Evolutionary conservation across 1,139 yeast species (phyloP).

Genomic region (Pichia sp.): DNA sequence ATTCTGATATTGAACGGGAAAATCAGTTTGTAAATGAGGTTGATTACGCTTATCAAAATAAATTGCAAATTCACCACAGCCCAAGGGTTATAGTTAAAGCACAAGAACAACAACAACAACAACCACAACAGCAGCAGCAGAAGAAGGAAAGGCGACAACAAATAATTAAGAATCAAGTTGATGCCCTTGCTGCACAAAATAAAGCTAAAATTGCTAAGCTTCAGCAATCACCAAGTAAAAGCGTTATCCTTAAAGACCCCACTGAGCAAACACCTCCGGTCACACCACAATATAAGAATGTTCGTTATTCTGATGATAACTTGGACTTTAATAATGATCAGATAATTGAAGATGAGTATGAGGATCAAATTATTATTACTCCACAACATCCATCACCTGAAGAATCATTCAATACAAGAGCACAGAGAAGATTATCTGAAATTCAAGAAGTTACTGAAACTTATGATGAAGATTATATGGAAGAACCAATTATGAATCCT

Average conservation of each 20-base stretch:
- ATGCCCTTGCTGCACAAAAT: background rate
- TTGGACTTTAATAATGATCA: background rate
- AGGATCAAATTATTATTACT: conserved; percentile 6
- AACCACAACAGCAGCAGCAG: background rate
- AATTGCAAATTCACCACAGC: background rate
- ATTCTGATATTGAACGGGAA: background rate
- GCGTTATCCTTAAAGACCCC: background rate
- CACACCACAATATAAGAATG: background rate
- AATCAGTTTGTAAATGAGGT: background rate
- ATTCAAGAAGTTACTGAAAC: conserved; percentile 22
- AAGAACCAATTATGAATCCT: conserved; percentile 6
- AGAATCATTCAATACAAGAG: conserved; percentile 5
- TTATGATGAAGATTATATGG: conserved; percentile 18
- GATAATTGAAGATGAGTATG: background rate
- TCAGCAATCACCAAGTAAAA: background rate
- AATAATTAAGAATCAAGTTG: background rate
- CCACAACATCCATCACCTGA: conserved; percentile 1
- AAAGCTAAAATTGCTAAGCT: background rate
- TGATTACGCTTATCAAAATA: background rate
- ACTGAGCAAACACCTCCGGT: background rate
- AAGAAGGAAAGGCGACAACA: no score
- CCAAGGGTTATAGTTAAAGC: background rate
- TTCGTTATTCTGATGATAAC: background rate
- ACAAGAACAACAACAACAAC: background rate
- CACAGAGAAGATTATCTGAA: conserved; percentile 14